Evolutionary conservation across 148 eudicot species (phyloP).

Genomic region (Rhododendron henanense): DNA sequence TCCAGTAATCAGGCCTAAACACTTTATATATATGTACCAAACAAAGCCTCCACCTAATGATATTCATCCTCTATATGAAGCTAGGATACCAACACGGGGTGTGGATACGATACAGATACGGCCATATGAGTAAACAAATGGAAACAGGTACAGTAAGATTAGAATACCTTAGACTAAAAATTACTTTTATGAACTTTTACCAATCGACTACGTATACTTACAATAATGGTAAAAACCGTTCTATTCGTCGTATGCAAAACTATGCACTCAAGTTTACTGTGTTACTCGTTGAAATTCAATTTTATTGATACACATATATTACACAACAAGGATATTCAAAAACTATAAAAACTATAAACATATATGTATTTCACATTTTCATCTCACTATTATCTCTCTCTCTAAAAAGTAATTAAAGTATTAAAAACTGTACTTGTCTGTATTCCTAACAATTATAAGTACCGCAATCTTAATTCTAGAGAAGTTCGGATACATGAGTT

Average conservation of each 20-base stretch:
- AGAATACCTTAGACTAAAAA: not conserved
- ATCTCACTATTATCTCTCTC: not conserved
- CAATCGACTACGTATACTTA: not conserved
- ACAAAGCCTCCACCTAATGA: not conserved
- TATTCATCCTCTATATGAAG: not conserved
- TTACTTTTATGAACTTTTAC: not conserved
- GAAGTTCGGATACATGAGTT: not conserved
- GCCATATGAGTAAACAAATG: not conserved
- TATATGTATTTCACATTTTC: not conserved
- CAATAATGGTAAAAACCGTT: not conserved
- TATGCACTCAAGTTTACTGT: not conserved
- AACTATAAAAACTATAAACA: not conserved
- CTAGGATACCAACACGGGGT: not conserved
- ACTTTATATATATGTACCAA: not conserved
- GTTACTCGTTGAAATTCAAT: not conserved
- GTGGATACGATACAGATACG: not conserved
- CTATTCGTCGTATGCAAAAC: not conserved
- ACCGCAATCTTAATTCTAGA: not conserved
- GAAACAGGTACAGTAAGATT: too few relatives aligned
- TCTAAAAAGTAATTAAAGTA: not conserved
- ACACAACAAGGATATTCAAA: not conserved
- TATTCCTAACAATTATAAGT: not conserved
- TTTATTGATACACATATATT: not conserved
- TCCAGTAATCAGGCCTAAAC: not conserved
- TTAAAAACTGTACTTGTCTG: not conserved